These are phyloP conservation scores for Chaetothyriales sp. DNA, from an alignment of 2,329 filamentous ascomycete genomes.

Conservation along the genomic window DNA sequence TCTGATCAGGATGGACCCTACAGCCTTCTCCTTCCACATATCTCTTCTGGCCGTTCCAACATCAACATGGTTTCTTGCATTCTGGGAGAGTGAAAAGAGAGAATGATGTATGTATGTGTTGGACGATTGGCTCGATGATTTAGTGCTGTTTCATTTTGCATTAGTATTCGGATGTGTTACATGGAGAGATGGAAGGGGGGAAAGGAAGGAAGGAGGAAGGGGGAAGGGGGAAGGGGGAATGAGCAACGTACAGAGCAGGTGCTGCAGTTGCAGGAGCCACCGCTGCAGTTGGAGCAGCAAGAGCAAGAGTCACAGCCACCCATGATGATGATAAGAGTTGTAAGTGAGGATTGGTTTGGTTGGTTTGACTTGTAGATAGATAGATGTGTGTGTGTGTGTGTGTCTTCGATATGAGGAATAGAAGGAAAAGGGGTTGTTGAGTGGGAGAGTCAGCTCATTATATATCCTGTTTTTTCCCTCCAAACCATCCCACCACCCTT, in stretches of 20 bases:
- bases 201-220: not conserved
- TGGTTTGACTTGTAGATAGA: not conserved
- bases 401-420: not conserved
- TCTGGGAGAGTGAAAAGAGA: not conserved
- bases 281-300: not conserved
- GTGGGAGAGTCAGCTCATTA: too few species aligned
- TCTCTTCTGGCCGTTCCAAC: too few species aligned
- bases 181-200: too few species aligned
- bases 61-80: not conserved
- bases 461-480: too few species aligned
- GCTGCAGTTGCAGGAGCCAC: not conserved
- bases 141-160: not conserved
- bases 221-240: not conserved
- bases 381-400: not conserved
- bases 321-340: not conserved
- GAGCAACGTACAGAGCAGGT: not conserved
- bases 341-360: not conserved
- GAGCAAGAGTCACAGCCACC: not conserved
- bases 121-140: not conserved
- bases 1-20: too few species aligned
- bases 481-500: too few species aligned
- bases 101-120: not conserved
- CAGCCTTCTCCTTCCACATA: too few species aligned
- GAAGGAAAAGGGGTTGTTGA: too few species aligned
- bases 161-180: not conserved